These are phyloP conservation scores for Coemansia sp. DNA, from an alignment of 192 early-diverging fungal species.

Conservation along the genomic window DNA sequence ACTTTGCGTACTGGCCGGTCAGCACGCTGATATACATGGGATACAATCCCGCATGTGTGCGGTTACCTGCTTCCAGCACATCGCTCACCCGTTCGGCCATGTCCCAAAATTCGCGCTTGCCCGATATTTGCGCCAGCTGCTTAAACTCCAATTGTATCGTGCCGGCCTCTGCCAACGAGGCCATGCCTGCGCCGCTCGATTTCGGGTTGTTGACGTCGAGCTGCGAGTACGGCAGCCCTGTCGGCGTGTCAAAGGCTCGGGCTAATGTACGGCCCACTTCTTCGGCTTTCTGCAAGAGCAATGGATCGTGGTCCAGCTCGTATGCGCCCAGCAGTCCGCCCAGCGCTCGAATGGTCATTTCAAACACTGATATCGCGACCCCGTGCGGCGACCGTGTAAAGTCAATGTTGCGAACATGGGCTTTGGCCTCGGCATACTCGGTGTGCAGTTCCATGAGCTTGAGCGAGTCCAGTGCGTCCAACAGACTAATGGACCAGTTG, in stretches of 20 bases:
- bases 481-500: slow-evolving; percentile 75
- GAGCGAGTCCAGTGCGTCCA: slow-evolving; percentile 86
- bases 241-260: slow-evolving; percentile 66
- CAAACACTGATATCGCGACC: slow-evolving; percentile 57
- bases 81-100: slow-evolving; percentile 63
- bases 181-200: neutral
- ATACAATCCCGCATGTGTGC: slow-evolving; percentile 67
- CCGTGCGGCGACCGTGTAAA: slow-evolving; percentile 34
- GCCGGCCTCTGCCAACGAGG: slow-evolving; percentile 69
- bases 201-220: slow-evolving; percentile 56
- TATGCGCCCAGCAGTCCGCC: slow-evolving; percentile 83
- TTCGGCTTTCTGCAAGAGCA: slow-evolving; percentile 68
- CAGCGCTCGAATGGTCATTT: slow-evolving; percentile 83
- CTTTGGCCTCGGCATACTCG: slow-evolving; percentile 71
- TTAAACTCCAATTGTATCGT: slow-evolving; percentile 88
- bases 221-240: slow-evolving; percentile 65
- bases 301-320: slow-evolving; percentile 64
- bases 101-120: slow-evolving; percentile 72
- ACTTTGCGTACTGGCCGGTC: slow-evolving; percentile 19
- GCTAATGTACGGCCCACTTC: slow-evolving; percentile 76
- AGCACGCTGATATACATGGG: slow-evolving; percentile 61
- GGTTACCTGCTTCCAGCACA: slow-evolving; percentile 45
- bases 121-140: slow-evolving; percentile 74
- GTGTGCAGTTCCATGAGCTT: slow-evolving; percentile 71
- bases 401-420: slow-evolving; percentile 63